Conservation (phyloP, 169 alveolate species). For the Eimeria necatrix region DNA sequence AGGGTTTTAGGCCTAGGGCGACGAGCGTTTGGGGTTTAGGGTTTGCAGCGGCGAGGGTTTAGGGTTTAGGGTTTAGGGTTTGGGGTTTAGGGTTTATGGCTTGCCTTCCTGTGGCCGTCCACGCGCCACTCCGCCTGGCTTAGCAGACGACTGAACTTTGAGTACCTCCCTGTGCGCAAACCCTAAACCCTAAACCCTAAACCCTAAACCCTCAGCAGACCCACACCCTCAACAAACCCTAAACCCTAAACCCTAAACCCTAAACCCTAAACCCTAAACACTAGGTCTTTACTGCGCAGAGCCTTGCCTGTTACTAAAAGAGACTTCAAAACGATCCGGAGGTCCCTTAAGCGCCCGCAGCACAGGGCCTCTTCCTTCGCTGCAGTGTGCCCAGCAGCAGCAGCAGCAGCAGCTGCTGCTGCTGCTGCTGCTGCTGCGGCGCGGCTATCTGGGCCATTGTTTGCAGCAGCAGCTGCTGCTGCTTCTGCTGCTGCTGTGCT, state of each 20-base stretch:
- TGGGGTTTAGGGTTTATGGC: no score
- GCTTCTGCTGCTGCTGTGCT: not conserved
- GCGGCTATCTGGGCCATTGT: not conserved
- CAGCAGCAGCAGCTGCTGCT: not conserved
- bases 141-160: no score
- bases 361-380: no score
- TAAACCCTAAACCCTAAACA: not conserved
- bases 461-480: not conserved
- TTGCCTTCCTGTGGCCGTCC: not conserved
- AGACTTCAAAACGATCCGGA: not conserved
- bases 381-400: not conserved
- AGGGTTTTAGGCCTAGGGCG: not conserved
- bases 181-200: not conserved
- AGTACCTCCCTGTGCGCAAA: not conserved
- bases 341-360: no score
- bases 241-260: not conserved
- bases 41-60: not conserved
- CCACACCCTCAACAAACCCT: not conserved
- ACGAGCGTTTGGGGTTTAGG: not conserved
- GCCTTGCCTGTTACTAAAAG: not conserved
- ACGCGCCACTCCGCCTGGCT: not conserved
- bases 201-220: not conserved
- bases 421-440: slow-evolving; percentile 13
- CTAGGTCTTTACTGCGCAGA: not conserved
- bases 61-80: not conserved